Evolutionary conservation across 1,284 basidiomycete genomes (phyloP).

Genomic region (Papiliotrema terrestris): DNA sequence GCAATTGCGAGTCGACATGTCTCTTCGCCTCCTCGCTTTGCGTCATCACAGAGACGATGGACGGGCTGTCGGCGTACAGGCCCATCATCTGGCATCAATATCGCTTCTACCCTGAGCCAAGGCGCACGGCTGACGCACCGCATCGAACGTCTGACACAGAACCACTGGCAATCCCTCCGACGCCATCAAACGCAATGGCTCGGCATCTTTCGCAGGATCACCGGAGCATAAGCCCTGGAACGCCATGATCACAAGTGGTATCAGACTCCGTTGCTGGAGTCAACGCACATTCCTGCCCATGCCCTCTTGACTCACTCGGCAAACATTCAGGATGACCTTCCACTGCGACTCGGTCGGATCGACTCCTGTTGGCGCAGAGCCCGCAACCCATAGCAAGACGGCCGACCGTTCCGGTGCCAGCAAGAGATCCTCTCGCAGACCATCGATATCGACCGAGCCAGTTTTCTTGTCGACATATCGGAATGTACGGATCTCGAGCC

Average conservation of each 20-base stretch:
- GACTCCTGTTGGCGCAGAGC: constrained; percentile 94
- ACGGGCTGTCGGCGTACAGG: constrained; percentile 43
- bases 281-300: neutral
- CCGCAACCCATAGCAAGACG: constrained; percentile 87
- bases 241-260: constrained; percentile 45
- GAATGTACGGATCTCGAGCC: constrained; percentile 40
- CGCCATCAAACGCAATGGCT: constrained; percentile 46
- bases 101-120: neutral
- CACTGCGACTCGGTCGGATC: constrained; percentile 90
- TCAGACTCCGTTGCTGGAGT: constrained; percentile 33
- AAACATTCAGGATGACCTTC: constrained; percentile 47
- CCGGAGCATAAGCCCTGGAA: constrained; percentile 46
- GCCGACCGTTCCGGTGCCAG: constrained; percentile 64
- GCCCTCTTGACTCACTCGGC: constrained; percentile 18
- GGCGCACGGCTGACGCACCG: constrained; percentile 24
- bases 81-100: constrained; percentile 41
- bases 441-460: constrained; percentile 78
- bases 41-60: constrained; percentile 43
- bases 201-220: constrained; percentile 43
- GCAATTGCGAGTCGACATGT: constrained; percentile 43
- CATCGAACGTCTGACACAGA: constrained; percentile 45
- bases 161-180: constrained; percentile 46
- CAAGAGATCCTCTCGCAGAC: constrained; percentile 63
- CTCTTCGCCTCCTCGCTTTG: constrained; percentile 33
- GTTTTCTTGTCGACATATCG: constrained; percentile 84